Evolutionary conservation across 177 flowering plant genomes (phyloP).

Genomic region (Telopea speciosissima): DNA sequence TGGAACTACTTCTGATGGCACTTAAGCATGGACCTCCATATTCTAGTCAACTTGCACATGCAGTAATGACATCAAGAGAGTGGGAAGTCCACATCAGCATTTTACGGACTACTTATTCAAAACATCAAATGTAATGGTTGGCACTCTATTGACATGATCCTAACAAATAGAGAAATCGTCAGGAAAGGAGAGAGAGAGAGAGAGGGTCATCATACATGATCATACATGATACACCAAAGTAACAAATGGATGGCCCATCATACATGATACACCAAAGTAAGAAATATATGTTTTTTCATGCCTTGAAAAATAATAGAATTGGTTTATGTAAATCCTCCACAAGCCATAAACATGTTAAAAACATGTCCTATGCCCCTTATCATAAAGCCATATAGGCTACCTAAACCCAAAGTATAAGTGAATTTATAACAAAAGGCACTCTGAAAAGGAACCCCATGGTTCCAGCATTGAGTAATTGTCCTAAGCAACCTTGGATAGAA

Average conservation of each 20-base stretch:
- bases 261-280: too few species aligned
- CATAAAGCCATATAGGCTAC: not conserved
- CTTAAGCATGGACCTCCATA: constrained; percentile 84
- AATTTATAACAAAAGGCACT: not conserved
- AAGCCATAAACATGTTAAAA: too few species aligned
- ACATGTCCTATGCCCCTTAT: not conserved
- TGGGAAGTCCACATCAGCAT: not conserved
- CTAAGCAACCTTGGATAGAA: not conserved
- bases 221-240: too few species aligned
- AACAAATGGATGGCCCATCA: too few species aligned
- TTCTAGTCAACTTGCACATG: constrained; percentile 55
- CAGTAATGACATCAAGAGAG: constrained; percentile 1
- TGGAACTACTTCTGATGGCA: constrained; percentile 93
- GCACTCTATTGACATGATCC: not conserved
- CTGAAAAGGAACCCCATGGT: not conserved
- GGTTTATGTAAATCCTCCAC: not conserved
- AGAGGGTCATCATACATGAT: too few species aligned
- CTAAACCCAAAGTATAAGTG: not conserved
- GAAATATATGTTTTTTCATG: too few species aligned
- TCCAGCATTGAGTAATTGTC: not conserved
- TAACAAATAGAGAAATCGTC: not conserved
- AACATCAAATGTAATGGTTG: not conserved
- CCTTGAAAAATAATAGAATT: too few species aligned
- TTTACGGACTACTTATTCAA: not conserved
- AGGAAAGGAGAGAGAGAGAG: not conserved